Evolutionary conservation across 139 green algal species (phyloP).

Genomic region (Chlorella sp.): DNA sequence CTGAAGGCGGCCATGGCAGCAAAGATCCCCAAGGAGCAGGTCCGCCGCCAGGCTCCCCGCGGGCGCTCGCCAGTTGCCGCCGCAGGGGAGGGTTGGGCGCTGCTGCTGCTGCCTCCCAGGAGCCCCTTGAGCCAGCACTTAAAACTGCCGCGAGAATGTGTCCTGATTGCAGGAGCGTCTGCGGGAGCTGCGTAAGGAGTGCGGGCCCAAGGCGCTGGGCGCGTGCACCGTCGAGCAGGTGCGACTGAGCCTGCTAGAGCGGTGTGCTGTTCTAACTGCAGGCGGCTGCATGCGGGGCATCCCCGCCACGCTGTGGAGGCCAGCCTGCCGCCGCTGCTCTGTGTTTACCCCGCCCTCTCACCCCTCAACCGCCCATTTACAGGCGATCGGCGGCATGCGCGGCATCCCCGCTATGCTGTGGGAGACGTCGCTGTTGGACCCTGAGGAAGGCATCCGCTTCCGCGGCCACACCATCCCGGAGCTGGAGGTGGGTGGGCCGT

Average conservation of each 20-base stretch:
- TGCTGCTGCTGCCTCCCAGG: background rate
- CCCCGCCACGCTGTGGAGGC: too few relatives aligned
- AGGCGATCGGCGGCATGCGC: constrained; percentile 95
- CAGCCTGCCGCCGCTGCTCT: too few relatives aligned
- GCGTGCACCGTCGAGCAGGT: constrained; percentile 85
- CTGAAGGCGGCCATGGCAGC: constrained; percentile 64
- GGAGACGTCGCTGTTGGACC: constrained; percentile 97
- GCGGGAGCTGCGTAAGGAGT: constrained; percentile 84
- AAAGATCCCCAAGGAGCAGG: constrained; percentile 79
- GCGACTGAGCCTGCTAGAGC: too few relatives aligned
- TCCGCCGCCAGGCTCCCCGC: background rate
- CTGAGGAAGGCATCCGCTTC: constrained; percentile 98
- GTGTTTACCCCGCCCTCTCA: too few relatives aligned
- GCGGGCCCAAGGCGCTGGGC: constrained; percentile 80
- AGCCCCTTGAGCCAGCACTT: background rate
- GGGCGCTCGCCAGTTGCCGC: background rate
- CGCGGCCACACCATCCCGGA: constrained; percentile 95
- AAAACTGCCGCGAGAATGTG: background rate
- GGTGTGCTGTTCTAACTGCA: too few relatives aligned
- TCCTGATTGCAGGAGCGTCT: constrained; percentile 75
- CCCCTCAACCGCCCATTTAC: too few relatives aligned
- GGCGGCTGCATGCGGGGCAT: too few relatives aligned
- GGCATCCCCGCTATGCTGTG: constrained; percentile 97
- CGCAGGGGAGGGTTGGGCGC: too few relatives aligned
- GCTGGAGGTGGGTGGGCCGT: constrained; percentile 40